Evolutionary conservation across 768 basidiomycete genomes (phyloP).

Genomic region (Boletus eberwhitei): DNA sequence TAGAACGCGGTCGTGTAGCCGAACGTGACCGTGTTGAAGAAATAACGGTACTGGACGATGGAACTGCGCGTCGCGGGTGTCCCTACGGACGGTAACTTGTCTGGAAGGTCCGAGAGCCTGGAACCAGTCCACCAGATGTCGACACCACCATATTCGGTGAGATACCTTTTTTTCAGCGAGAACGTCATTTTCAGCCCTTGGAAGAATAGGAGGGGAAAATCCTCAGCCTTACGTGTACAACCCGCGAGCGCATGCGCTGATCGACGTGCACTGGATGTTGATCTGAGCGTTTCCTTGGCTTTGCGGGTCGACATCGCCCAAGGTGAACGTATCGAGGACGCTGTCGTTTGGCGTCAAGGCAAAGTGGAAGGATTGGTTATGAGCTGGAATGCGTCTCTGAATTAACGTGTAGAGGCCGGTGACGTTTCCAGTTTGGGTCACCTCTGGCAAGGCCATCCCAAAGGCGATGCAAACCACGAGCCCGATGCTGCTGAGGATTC

Average conservation of each 20-base stretch:
- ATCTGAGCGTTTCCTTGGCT: conserved; percentile 16
- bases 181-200: background rate
- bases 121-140: conserved; percentile 46
- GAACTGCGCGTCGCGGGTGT: conserved; percentile 30
- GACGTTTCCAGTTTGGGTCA: conserved; percentile 1
- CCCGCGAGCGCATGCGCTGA: conserved; percentile 38
- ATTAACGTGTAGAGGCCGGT: conserved; percentile 35
- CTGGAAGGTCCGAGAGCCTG: conserved; percentile 32
- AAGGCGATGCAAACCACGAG: background rate
- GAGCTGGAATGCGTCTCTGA: conserved; percentile 34
- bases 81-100: conserved; percentile 30
- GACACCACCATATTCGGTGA: conserved; percentile 35
- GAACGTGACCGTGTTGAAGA: conserved; percentile 44
- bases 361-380: conserved; percentile 33
- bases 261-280: conserved; percentile 33
- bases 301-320: conserved; percentile 25
- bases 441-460: background rate
- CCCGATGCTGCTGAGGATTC: background rate
- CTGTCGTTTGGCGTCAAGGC: conserved; percentile 17
- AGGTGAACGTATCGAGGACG: conserved; percentile 30
- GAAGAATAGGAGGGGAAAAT: background rate
- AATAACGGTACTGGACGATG: conserved; percentile 39
- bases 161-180: conserved; percentile 25
- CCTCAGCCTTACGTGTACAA: conserved; percentile 33
- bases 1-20: conserved; percentile 40